Base-by-base conservation (phyloP, 2,329 filamentous ascomycete genomes). In the Fusarium sp. region DNA sequence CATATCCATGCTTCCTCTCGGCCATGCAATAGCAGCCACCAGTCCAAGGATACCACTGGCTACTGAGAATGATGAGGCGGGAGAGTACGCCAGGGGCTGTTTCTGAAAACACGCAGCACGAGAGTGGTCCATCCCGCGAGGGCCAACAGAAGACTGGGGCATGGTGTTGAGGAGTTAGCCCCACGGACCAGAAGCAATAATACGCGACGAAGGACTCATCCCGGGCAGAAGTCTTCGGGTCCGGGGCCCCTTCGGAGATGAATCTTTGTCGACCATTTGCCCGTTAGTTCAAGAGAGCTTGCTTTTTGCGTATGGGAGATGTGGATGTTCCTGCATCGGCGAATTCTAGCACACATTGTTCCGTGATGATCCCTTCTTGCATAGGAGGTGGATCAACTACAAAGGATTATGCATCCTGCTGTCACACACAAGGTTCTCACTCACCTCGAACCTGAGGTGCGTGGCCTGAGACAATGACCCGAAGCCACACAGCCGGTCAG, bases 201-300 rank as follows among this genome's bases (percentile, higher is more conserved):
- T 44, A 70, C 12, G 61, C 53, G 40, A 42, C 29, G 31, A 33
- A 51, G 17, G 16, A 58, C 46, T 27, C 61, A 44, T 49, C 42
- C 57, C 24, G 24, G 40, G 31, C 44, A n/a, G 29, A 35, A 17
- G 27, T 53, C 46, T 66, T 58, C 56, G 63, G 58, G 33, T 20
- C 38, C 67, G 53, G 70, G 49, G 58, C 51, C 59, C 49, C 64
- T 44, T 62, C 63, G 67, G 57, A 63, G 64, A 68, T 67, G 49
- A 55, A 53, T 61, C 40, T 57, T 40, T 56, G 16, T 22, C 38
- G 24, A n/a, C 29, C 10, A 10, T n/a, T 29, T 62, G 22, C 31
- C 29, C 59, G 17, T 42, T 63, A 17, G 20, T 8, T 35, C 24
- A 63, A 46, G 53, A 62, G 29, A 12, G 44, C n/a, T 53, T 53